phyloP scores from a whole-genome alignment of 2,329 filamentous ascomycete species.

The Aspergillus clavatus region DNA sequence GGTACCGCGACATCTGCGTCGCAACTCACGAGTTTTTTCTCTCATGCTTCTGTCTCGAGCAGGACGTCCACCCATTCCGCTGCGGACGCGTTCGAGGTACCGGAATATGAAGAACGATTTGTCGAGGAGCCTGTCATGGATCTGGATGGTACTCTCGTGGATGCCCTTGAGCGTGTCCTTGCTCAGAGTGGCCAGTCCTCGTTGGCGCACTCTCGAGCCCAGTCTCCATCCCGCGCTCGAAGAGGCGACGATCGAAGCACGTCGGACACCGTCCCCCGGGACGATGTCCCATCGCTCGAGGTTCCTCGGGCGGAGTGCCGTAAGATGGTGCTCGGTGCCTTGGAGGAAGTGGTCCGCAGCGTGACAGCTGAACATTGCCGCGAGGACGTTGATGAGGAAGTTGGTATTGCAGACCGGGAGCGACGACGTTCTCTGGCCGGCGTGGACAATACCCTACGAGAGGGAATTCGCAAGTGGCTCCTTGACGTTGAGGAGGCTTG shows the following conservation, averaged over 20 bases:
- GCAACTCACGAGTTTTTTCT: conserved; percentile 25
- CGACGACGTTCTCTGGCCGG: conserved; percentile 29
- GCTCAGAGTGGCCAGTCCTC: conserved; percentile 42
- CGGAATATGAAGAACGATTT: conserved; percentile 48
- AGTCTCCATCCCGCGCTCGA: conserved; percentile 37
- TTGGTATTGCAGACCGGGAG: conserved; percentile 30
- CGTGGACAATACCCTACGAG: conserved; percentile 50
- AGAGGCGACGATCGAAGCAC: conserved; percentile 26
- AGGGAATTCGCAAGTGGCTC: conserved; percentile 55
- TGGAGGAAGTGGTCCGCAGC: conserved; percentile 53
- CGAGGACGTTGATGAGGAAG: conserved; percentile 33
- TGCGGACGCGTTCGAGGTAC: conserved; percentile 18
- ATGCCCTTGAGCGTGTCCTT: conserved; percentile 54
- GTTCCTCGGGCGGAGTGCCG: conserved; percentile 50
- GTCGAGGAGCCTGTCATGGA: conserved; percentile 54
- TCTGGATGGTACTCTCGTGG: conserved; percentile 53
- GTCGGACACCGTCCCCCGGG: conserved; percentile 19
- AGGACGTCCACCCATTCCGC: conserved; percentile 18
- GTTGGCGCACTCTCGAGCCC: conserved; percentile 36
- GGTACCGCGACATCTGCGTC: conserved; percentile 21
- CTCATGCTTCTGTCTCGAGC: conserved; percentile 18
- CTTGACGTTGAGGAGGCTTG: conserved; percentile 45
- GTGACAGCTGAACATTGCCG: conserved; percentile 48
- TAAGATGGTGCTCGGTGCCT: conserved; percentile 51
- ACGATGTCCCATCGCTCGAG: conserved; percentile 37